Base-by-base conservation (phyloP, 495 filamentous ascomycete species). In the Halenospora varia region DNA sequence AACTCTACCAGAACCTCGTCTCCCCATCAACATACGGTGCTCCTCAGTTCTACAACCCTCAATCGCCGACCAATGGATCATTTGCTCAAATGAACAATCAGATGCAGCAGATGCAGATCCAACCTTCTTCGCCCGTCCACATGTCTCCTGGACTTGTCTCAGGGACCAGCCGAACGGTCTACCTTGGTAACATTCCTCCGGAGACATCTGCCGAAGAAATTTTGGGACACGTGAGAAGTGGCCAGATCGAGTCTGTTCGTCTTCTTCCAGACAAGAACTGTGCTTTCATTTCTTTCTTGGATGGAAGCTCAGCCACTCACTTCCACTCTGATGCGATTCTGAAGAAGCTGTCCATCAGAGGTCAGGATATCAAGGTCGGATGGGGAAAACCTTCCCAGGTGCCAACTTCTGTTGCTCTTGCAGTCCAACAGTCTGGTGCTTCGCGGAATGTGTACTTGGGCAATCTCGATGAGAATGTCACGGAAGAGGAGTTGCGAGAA, bases 341-440 rank as follows among this genome's bases (percentile, higher is more conserved):
- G 80, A 98, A 98, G 80, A 97, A 97, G 75, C 82, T 98, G 64
- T 88, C 93, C 57, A 94, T 98, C 75, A 88, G 92, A 69, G 95
- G 95, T 19, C 94, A 97, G 71, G 94, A 98, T 72, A 96, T 98
- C 79, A 98, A 98, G 81, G 88, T 98, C 63, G 94, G 94, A 61
- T 98, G 94, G 94, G 94, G 94, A 24, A 98, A 98, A 71, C 93
- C 94, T 11, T 97, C 95, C 10, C 95, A 96, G 75, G 95, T 98
- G 3, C 94, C 94, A 2, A 97, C 94, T 2, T 97, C 95, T 18
- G 94, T 98, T 46, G 91, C 93, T 13, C 78, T 97, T 52, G 90
- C 95, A 18, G 94, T 97, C 22, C 94, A 98, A 72, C 94, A 98
- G 73, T 96, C 91, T 2, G 93, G 93, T 25, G 94, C 94, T 15